phyloP scores from a whole-genome alignment of 208 protist species.

The Paratrypanosoma confusum region DNA sequence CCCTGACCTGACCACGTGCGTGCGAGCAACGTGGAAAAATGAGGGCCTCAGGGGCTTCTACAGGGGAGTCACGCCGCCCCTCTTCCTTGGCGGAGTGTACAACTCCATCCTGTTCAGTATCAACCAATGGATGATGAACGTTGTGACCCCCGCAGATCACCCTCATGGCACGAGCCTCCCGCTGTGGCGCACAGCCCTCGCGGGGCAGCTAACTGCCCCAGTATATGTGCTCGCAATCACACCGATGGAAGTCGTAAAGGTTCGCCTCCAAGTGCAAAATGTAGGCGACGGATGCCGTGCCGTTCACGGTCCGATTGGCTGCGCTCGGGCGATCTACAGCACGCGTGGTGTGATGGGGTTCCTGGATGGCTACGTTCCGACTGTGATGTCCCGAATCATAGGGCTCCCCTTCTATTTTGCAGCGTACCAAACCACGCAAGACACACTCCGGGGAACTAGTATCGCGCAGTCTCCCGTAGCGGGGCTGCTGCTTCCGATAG shows the following conservation, averaged over 20 bases:
- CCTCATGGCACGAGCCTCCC: conserved; percentile 11
- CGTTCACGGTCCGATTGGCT: conserved; percentile 26
- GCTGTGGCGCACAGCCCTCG: conserved; percentile 44
- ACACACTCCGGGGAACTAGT: conserved; percentile 3
- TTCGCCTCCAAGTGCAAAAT: conserved; percentile 45
- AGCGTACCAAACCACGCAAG: conserved; percentile 25
- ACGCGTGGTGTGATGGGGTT: conserved; percentile 27
- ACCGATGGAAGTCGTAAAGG: conserved; percentile 60
- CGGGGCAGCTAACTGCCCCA: conserved; percentile 44
- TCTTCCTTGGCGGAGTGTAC: conserved; percentile 45
- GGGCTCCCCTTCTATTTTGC: conserved; percentile 68
- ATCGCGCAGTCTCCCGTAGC: conserved; percentile 12
- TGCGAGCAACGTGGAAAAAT: conserved; percentile 21
- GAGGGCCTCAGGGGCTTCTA: conserved; percentile 60
- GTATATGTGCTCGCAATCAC: conserved; percentile 44
- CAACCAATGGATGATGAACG: conserved; percentile 47
- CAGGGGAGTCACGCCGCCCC: conserved; percentile 34
- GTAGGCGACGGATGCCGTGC: conserved; percentile 16
- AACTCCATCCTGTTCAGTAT: conserved; percentile 65
- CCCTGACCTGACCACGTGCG: conserved; percentile 28
- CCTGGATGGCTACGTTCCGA: conserved; percentile 45
- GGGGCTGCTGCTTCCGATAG: conserved; percentile 19
- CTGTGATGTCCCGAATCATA: conserved; percentile 36
- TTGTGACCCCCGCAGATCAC: conserved; percentile 25
- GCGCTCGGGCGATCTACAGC: conserved; percentile 23